Base-by-base conservation (phyloP, 352 stramenopile species). In the Globisporangium polare region DNA sequence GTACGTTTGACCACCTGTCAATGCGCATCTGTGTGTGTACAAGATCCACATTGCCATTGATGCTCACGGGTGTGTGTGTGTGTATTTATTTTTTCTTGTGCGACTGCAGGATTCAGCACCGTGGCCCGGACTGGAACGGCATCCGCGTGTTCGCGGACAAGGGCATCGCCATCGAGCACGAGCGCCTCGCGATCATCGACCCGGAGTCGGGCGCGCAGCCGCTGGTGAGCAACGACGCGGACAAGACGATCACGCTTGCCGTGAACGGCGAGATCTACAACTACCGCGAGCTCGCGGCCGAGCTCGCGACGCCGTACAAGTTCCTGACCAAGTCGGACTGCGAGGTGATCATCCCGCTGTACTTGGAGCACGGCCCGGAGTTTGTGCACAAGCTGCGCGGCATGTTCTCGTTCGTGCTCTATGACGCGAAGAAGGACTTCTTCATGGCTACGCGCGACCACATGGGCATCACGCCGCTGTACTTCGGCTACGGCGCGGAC, bases 211-310 rank as follows among this genome's bases (percentile, higher is more conserved):
- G 92, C 54, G 87, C 87, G n/a, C 92, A 98, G 72, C 91, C 91
- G 50, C 77, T 98, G 8, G 75, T 92, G 58, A 94, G 79, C 68
- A 89, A 87, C 72, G 94, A 98, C 69, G 72, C 80, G 9, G 71
- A 76, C 43, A 62, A 70, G 45, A 85, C 80, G 49, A 86, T 99
- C 62, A 98, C 97, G 67, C 88, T 99, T 5, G 93, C 96, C 7
- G 97, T 97, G 41, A 99, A 99, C 77, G 97, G 97, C 51, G 97
- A 99, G 80, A 98, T 99, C 63, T 99, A 99, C 91, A 99, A 99
- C 81, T 98, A 99, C 86, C 96, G 97, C 72, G 88, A 99, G 71
- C 74, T 99, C 9, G 97, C 96, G 42, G 65, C 74, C 5, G 45
- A 70, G n/a, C 73, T 98, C 9, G 62, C 71, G 37, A 86, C 83